Evolutionary conservation across 805 yeast species (phyloP), one percentile per base, ranked within the genome.

Genomic region (Hanseniaspora pseudoguilliermondii): DNA sequence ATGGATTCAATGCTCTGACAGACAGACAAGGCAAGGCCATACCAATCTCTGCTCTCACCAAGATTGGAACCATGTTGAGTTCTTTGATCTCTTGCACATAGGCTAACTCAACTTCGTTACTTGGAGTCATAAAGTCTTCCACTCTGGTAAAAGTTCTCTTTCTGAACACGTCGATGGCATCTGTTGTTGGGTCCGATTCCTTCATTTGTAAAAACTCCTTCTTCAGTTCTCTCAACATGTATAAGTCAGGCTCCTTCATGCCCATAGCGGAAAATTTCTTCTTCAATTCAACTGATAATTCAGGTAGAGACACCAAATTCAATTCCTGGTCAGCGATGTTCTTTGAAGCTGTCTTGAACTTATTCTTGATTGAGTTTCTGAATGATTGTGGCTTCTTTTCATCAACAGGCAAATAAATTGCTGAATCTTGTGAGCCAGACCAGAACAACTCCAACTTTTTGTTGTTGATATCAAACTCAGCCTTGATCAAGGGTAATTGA

Each of bases 11-110:
- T 8, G 91, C 85, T 63, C 96, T 79, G 16, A 93, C 96, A 3
- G 96, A 87, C 63, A 91, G 76, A 68, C 97, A 91, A 18, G 98
- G 98, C 54, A 91, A 74, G 2, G 96, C 91, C 90, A 88, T 88
- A 51, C 96, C 97, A 53, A 89, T 80, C 67, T 90, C 97, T 0
- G 96, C 88, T 63, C 96, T 76, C 60, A 93, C 74, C 59, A 91
- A 73, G 35, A 91, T 81, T 10, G 97, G 97, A 49, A 91, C 84
- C 62, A 81, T 83, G 50, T 77, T 77, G 63, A 90, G 72, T 63
- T 86, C 91, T 59, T 78, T 76, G 52, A 91, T 82, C 64, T 86
- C 95, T 72, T 93, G 97, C 49, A 93, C 78, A 63, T 74, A 75
- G 49, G 43, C 23, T 57, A 75, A 68, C 36, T 75, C 82, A 13